Evolutionary conservation across 345 rosid genomes (phyloP).

Genomic region (Gossypium arboreum): DNA sequence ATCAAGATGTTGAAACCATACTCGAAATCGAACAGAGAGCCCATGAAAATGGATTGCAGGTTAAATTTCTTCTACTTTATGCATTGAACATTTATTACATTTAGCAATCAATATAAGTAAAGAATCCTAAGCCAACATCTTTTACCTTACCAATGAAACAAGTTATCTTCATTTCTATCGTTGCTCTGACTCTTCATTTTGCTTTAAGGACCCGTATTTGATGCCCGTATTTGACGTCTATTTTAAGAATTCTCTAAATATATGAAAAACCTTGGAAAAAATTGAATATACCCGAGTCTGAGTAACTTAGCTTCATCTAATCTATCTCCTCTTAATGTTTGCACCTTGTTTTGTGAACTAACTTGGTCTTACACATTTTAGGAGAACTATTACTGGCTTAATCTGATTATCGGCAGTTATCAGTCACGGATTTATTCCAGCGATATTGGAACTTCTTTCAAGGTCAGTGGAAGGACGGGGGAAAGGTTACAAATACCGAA

Average conservation of each 20-base stretch:
- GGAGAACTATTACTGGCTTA: constrained; percentile 48
- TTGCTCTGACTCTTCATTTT: too few species aligned
- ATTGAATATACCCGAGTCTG: too few species aligned
- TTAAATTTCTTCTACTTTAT: constrained; percentile 16
- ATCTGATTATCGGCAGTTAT: constrained; percentile 60
- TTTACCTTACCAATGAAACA: background rate
- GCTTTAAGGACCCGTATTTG: too few species aligned
- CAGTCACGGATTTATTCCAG: constrained; percentile 74
- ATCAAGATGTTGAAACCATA: constrained; percentile 63
- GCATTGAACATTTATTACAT: background rate
- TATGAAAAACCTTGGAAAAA: too few species aligned
- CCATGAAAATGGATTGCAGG: constrained; percentile 92
- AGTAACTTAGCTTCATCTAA: background rate
- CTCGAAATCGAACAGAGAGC: constrained; percentile 95
- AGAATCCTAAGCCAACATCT: background rate
- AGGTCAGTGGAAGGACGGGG: constrained; percentile 40
- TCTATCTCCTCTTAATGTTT: background rate
- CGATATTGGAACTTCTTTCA: constrained; percentile 43
- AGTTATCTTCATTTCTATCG: background rate
- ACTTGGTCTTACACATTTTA: constrained; percentile 18
- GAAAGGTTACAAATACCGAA: background rate
- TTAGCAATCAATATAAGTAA: background rate
- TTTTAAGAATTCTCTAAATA: too few species aligned
- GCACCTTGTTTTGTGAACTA: background rate
- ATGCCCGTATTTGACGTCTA: too few species aligned